Evolutionary conservation across 345 rosid genomes (phyloP).

Genomic region (Durio zibethinus): DNA sequence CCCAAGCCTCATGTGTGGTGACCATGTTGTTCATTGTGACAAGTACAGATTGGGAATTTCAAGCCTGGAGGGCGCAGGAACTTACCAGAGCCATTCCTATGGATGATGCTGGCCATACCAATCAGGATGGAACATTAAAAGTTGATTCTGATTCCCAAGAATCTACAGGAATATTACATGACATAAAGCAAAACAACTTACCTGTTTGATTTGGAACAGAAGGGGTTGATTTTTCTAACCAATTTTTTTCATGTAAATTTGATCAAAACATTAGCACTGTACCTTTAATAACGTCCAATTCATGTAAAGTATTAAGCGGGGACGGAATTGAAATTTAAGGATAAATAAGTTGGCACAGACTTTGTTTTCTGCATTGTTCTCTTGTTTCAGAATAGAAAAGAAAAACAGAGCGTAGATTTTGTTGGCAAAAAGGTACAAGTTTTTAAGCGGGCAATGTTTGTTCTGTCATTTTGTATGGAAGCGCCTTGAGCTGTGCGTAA

Average conservation of each 20-base stretch:
- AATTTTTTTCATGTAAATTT: not conserved
- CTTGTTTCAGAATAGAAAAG: not conserved
- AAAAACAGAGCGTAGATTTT: constrained; percentile 3
- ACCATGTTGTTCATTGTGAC: constrained; percentile 58
- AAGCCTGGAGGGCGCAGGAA: constrained; percentile 50
- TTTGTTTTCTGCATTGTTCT: not conserved
- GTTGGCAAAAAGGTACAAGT: not conserved
- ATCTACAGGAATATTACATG: constrained; percentile 1
- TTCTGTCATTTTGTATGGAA: not conserved
- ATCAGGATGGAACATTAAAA: not conserved
- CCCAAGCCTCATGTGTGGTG: constrained; percentile 68
- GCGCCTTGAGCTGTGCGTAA: no score
- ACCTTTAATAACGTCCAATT: not conserved
- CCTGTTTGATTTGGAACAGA: not conserved
- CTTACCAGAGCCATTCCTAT: constrained; percentile 2
- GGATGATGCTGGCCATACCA: not conserved
- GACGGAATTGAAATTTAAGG: not conserved
- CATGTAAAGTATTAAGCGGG: not conserved
- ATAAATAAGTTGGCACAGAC: not conserved
- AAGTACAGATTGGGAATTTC: constrained; percentile 62
- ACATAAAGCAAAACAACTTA: not conserved
- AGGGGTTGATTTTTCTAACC: constrained; percentile 5
- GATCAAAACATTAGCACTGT: not conserved
- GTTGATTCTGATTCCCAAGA: constrained; percentile 4
- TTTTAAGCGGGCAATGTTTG: not conserved